Conservation (phyloP, 768 basidiomycete genomes). For the Filobasidium wieringae region DNA sequence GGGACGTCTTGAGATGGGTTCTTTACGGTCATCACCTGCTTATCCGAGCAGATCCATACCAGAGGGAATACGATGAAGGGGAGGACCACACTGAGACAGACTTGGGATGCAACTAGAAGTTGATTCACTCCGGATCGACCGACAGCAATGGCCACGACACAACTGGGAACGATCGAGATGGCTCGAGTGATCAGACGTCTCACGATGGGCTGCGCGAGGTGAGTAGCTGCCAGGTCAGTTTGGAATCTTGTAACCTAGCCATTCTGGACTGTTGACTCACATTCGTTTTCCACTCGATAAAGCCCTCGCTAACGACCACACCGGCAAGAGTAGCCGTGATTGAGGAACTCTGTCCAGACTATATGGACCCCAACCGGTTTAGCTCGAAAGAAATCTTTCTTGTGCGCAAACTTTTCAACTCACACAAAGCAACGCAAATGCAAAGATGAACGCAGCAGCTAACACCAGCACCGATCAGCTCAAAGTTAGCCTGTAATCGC, state of each 20-base stretch:
- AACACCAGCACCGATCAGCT: background rate
- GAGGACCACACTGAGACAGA: constrained; percentile 66
- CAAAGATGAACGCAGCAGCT: constrained; percentile 79
- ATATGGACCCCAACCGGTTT: too few species aligned
- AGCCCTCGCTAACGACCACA: constrained; percentile 81
- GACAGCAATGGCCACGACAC: constrained; percentile 60
- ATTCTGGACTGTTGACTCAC: constrained; percentile 16
- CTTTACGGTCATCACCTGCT: constrained; percentile 53
- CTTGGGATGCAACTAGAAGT: constrained; percentile 77
- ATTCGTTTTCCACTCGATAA: constrained; percentile 72
- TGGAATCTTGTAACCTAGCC: background rate
- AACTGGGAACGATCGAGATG: constrained; percentile 69
- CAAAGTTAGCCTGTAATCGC: background rate
- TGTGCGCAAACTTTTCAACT: constrained; percentile 3
- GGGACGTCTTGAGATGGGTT: background rate
- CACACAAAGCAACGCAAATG: constrained; percentile 62
- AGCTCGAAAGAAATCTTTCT: background rate
- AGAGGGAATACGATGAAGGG: constrained; percentile 78
- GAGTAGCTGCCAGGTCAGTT: background rate
- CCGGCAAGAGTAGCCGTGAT: constrained; percentile 82
- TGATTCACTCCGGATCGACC: constrained; percentile 60
- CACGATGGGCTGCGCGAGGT: constrained; percentile 41
- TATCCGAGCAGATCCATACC: constrained; percentile 57
- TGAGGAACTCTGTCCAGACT: constrained; percentile 75
- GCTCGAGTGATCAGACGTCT: constrained; percentile 73